These are phyloP conservation scores for Globisporangium yorkense DNA, from an alignment of 352 stramenopile genomes.

Conservation along the genomic window DNA sequence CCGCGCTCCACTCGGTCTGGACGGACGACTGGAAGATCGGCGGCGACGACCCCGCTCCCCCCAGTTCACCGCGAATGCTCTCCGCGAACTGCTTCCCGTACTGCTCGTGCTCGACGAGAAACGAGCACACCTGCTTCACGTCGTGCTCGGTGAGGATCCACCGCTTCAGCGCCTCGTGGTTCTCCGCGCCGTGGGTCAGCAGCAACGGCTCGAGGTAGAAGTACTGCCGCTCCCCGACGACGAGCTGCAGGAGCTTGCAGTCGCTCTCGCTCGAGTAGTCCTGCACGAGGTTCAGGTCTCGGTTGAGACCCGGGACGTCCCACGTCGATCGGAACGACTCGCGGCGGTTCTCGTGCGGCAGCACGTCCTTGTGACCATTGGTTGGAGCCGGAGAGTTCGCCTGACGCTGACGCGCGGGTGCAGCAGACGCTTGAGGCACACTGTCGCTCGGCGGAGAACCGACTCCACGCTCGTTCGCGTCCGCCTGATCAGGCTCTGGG, in stretches of 20 bases:
- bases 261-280: slow-evolving; percentile 67
- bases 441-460: neutral
- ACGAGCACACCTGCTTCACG: slow-evolving; percentile 29
- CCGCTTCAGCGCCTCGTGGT: slow-evolving; percentile 17
- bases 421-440: neutral
- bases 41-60: neutral
- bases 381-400: too few species aligned
- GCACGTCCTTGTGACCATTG: neutral
- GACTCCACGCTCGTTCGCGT: neutral
- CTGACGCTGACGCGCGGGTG: neutral
- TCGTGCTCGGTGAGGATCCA: slow-evolving; percentile 38
- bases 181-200: slow-evolving; percentile 13
- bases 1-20: slow-evolving; percentile 40
- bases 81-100: slow-evolving; percentile 26
- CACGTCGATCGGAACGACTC: slow-evolving; percentile 57
- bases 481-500: neutral
- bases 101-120: slow-evolving; percentile 19
- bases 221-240: slow-evolving; percentile 68
- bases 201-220: slow-evolving; percentile 65
- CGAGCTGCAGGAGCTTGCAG: slow-evolving; percentile 47
- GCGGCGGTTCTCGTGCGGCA: slow-evolving; percentile 5
- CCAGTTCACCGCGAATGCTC: neutral
- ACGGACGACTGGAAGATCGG: slow-evolving; percentile 39
- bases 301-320: slow-evolving; percentile 44
- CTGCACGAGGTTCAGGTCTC: slow-evolving; percentile 74